Conservation (phyloP, 805 yeast species). For the Starmerella stigmatis region DNA sequence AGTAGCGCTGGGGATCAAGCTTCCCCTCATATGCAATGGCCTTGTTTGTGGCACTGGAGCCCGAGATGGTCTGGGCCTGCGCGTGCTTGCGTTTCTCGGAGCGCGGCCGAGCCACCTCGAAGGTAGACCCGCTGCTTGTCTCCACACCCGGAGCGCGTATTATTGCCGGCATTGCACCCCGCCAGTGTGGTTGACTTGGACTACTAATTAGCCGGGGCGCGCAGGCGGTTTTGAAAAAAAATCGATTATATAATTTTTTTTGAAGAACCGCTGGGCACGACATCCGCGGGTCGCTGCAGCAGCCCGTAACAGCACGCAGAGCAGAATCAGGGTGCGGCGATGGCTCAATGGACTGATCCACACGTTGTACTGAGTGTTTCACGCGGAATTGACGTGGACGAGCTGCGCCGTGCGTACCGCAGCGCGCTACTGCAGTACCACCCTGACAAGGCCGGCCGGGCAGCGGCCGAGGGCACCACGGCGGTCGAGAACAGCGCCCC, state of each 20-base stretch:
- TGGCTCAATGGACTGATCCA: conserved; percentile 26
- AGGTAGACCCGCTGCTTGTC: conserved; percentile 46
- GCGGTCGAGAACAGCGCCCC: not conserved
- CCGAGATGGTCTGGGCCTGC: conserved; percentile 42
- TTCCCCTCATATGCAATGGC: conserved; percentile 62
- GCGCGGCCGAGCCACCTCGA: conserved; percentile 43
- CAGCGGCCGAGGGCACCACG: too few species aligned
- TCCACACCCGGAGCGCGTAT: conserved; percentile 72
- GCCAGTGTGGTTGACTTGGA: too few species aligned
- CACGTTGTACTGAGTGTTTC: conserved; percentile 49
- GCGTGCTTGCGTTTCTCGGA: conserved; percentile 34
- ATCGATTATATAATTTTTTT: conserved; percentile 5
- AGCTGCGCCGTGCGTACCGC: conserved; percentile 54
- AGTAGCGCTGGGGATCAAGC: conserved; percentile 39
- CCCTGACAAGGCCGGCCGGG: conserved; percentile 55
- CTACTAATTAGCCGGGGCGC: not conserved
- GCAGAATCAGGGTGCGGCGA: not conserved
- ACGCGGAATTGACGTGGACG: conserved; percentile 34
- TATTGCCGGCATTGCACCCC: conserved; percentile 37
- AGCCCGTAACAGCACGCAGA: too few species aligned
- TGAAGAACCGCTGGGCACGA: not conserved
- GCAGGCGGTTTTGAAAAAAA: not conserved
- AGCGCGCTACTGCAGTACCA: conserved; percentile 51
- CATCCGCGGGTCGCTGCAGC: not conserved
- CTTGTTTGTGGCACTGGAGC: conserved; percentile 46